phyloP scores from a whole-genome alignment of 2,329 filamentous ascomycete genomes.

The Penicillium crustosum region DNA sequence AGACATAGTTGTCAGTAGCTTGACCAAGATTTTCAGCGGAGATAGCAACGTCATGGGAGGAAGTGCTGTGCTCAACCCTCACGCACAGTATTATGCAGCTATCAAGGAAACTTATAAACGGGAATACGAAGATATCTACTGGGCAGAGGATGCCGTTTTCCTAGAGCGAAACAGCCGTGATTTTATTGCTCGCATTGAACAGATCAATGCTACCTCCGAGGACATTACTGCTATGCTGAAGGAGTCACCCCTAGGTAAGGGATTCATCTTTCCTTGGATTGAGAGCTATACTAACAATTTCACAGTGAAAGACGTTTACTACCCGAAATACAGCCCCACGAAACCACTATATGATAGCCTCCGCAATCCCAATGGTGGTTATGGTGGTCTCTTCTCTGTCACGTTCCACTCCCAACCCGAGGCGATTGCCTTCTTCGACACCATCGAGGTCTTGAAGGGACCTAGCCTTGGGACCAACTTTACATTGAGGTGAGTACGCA shows the following conservation, averaged over 20 bases:
- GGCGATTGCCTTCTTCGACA: conserved; percentile 80
- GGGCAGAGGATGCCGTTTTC: conserved; percentile 91
- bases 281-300: conserved; percentile 32
- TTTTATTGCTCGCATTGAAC: conserved; percentile 76
- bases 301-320: conserved; percentile 75
- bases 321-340: conserved; percentile 76
- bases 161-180: conserved; percentile 95
- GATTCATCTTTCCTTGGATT: not conserved
- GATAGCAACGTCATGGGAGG: conserved; percentile 99
- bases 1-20: conserved; percentile 88
- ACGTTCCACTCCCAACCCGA: conserved; percentile 71
- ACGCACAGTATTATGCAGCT: conserved; percentile 65
- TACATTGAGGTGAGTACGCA: conserved; percentile 63
- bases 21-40: conserved; percentile 96
- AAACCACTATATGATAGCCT: conserved; percentile 75
- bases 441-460: conserved; percentile 83
- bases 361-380: conserved; percentile 71
- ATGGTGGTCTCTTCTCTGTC: conserved; percentile 84
- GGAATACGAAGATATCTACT: conserved; percentile 85
- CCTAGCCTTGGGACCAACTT: conserved; percentile 97
- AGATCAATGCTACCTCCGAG: conserved; percentile 84
- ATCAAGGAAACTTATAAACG: conserved; percentile 66
- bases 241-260: conserved; percentile 53
- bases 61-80: conserved; percentile 64
- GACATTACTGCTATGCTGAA: conserved; percentile 72